These are phyloP conservation scores for Cadophora sp. DNA, from an alignment of 2,329 filamentous ascomycete genomes.

Conservation along the genomic window DNA sequence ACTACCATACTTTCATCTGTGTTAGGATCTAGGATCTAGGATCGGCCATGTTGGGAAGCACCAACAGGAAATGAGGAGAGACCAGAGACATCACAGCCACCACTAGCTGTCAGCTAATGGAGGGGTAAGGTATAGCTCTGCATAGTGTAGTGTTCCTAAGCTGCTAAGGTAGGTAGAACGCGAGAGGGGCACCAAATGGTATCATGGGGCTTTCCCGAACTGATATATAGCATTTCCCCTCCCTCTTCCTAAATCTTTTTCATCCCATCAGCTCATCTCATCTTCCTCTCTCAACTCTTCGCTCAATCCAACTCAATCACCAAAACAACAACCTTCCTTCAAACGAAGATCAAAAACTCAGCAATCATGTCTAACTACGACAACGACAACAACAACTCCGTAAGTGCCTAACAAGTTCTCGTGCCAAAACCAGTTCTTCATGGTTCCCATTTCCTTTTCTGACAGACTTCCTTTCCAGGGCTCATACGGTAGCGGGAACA, in stretches of 20 bases:
- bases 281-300: slow-evolving; percentile 11
- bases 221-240: slow-evolving; percentile 22
- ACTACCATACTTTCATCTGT: not conserved
- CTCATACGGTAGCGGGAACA: slow-evolving; percentile 27
- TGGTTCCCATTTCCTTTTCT: slow-evolving; percentile 27
- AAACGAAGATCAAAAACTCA: slow-evolving; percentile 21
- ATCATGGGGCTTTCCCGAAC: slow-evolving; percentile 16
- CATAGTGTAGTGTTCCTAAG: not conserved
- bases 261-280: slow-evolving; percentile 3
- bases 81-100: slow-evolving; percentile 1
- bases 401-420: slow-evolving; percentile 30
- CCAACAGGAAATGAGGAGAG: not conserved
- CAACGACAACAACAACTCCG: slow-evolving; percentile 41
- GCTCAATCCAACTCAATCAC: slow-evolving; percentile 18
- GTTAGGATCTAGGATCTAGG: not conserved
- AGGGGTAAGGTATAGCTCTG: slow-evolving; percentile 10
- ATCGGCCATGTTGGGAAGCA: not conserved
- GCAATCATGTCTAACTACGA: slow-evolving; percentile 45
- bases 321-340: slow-evolving; percentile 20
- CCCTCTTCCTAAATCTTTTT: not conserved
- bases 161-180: too few species aligned
- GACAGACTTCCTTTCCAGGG: slow-evolving; percentile 35
- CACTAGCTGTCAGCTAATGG: slow-evolving; percentile 12
- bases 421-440: slow-evolving; percentile 25
- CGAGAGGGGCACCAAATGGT: slow-evolving; percentile 4